These are phyloP conservation scores for Flaveria trinervia DNA, from an alignment of 129 eudicot genomes.

Conservation along the genomic window DNA sequence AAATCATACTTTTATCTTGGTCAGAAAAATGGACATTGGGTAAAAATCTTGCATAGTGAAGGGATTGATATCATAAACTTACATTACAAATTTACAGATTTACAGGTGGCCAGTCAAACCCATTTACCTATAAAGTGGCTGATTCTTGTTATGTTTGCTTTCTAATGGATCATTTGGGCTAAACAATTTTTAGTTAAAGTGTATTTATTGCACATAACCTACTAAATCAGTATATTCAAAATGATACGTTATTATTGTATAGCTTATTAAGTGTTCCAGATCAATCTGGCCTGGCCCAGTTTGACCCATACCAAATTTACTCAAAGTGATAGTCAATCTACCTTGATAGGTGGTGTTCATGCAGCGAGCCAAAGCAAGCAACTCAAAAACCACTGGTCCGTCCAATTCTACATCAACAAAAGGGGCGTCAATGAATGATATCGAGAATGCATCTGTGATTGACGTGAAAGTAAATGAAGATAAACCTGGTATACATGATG, in stretches of 20 bases:
- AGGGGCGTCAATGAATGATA: slow-evolving; percentile 55
- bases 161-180: neutral
- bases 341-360: slow-evolving; percentile 71
- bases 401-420: slow-evolving; percentile 56
- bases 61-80: slow-evolving; percentile 10
- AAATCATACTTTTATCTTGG: neutral
- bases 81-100: neutral
- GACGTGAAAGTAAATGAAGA: slow-evolving; percentile 65
- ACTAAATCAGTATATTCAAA: no score
- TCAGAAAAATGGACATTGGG: neutral
- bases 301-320: no score
- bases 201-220: neutral
- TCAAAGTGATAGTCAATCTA: slow-evolving; percentile 5
- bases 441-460: slow-evolving; percentile 54
- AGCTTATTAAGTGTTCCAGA: no score
- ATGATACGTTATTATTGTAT: no score
- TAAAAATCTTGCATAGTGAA: neutral
- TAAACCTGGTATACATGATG: slow-evolving; percentile 65
- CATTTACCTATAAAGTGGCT: neutral
- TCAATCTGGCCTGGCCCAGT: no score
- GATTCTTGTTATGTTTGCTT: neutral
- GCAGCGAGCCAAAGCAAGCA: slow-evolving; percentile 61
- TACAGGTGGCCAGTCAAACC: neutral
- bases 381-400: slow-evolving; percentile 44
- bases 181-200: neutral